Evolutionary conservation across 1,139 yeast genomes (phyloP), one percentile per base, ranked within the genome.

Genomic region (Scheffersomyces lignicola): DNA sequence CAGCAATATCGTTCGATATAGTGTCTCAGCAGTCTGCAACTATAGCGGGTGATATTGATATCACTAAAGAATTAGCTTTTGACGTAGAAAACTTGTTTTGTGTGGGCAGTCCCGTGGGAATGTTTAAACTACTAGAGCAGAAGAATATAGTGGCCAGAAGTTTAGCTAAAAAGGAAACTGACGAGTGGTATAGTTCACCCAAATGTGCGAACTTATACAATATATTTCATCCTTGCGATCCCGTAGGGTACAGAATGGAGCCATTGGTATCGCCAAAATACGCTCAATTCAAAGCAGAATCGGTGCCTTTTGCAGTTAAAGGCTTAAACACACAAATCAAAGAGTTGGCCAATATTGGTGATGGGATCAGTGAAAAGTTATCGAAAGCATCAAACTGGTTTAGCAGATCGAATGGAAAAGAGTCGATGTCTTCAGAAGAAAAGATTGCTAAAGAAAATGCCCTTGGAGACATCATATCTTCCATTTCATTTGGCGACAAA

Each of bases 31-130:
- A 84, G 52, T 78, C 80, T 1, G 56, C 59, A 31, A 40, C 49
- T 3, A 25, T 44, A 2, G 54, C 59, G 1, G 44, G 40, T 1
- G 52, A 50, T 4, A 47, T 50, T 1, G 49, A 56, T 37, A 44
- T 50, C 24, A 42, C 50, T n/a, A 53, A 52, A 15, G 69, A 70
- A 24, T 64, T 90, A 23, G 68, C 74, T 24, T 92, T 92, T 53
- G 76, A 81, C 10, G 89, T 87, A 2, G 80, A 80, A 11, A 84
- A 84, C 48, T 70, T 83, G 44, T 89, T 89, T 52, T 76, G 89
- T 18, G 76, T 84, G 12, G 98, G 98, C 0, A 86, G 96, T 2
- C 97, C 97, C 1, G 80, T 84, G 14, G 97, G 96, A 3, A 81
- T 89, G 31, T 89, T 92, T 60, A 83, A 84, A 52, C 62, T 88